Evolutionary conservation across 768 basidiomycete genomes (phyloP).

Genomic region (Kwoniella sp.): DNA sequence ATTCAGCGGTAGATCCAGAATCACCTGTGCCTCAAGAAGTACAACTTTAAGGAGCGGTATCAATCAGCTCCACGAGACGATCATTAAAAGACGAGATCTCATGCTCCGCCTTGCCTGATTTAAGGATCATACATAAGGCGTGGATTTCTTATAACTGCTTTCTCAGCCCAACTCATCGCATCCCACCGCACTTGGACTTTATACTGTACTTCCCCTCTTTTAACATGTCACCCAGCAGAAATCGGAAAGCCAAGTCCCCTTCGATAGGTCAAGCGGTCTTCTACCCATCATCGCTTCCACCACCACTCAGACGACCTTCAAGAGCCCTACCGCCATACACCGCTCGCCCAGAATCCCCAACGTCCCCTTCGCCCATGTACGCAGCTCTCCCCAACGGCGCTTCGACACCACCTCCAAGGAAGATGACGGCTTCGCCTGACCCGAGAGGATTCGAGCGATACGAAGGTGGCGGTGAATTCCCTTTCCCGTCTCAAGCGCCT

Average conservation of each 20-base stretch:
- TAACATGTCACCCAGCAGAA: slow-evolving; percentile 22
- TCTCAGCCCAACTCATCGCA: too few relatives aligned
- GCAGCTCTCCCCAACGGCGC: background rate
- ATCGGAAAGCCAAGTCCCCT: slow-evolving; percentile 19
- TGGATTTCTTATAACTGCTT: background rate
- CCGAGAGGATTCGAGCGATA: slow-evolving; percentile 10
- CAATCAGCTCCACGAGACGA: background rate
- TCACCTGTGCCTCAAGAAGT: background rate
- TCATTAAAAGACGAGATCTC: background rate
- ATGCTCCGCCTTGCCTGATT: too few relatives aligned
- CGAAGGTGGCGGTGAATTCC: slow-evolving; percentile 18
- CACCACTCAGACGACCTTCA: slow-evolving; percentile 19
- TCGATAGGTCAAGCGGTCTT: slow-evolving; percentile 39
- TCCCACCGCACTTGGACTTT: background rate
- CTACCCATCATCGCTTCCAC: slow-evolving; percentile 24
- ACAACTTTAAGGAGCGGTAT: background rate
- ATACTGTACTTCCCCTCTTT: background rate
- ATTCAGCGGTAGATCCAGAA: background rate
- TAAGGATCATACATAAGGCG: background rate
- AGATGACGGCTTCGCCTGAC: background rate
- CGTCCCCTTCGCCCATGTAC: slow-evolving; percentile 6
- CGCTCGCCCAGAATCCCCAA: slow-evolving; percentile 12
- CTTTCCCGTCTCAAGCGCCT: slow-evolving; percentile 11
- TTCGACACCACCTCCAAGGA: slow-evolving; percentile 10
- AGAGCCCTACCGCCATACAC: slow-evolving; percentile 13